Percentiles rank a stretch among this genome's conserved stretches.
Evolutionary conservation across 306 rosid species (phyloP).

Genomic region (Acacia confusa): DNA sequence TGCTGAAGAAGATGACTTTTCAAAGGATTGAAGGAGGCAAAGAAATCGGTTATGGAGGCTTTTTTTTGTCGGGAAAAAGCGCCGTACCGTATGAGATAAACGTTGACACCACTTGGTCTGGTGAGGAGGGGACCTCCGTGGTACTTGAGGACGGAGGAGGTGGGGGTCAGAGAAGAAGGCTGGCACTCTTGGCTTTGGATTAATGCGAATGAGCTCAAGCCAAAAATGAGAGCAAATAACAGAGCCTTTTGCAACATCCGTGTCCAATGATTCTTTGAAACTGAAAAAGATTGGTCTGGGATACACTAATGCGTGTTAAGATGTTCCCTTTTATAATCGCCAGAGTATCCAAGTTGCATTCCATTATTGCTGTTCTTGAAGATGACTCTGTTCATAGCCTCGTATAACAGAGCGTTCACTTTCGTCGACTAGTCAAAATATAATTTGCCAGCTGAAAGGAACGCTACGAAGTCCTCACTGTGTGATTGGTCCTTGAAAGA

Average conservation of each 20-base stretch:
- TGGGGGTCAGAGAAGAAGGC: slow-evolving; percentile 6
- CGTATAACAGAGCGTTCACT: background rate
- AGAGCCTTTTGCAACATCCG: background rate
- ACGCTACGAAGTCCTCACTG: background rate
- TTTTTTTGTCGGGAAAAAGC: slow-evolving; percentile 14
- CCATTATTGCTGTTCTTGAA: slow-evolving; percentile 10
- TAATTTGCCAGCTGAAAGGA: background rate
- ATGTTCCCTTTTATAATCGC: slow-evolving; percentile 19
- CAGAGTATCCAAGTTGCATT: background rate
- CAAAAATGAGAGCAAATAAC: slow-evolving; percentile 26
- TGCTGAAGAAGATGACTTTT: background rate
- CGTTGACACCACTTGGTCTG: slow-evolving; percentile 16
- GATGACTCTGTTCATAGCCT: background rate
- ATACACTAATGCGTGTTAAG: background rate
- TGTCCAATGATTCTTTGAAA: background rate
- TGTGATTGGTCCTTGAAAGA: background rate
- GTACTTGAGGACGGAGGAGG: slow-evolving; percentile 21
- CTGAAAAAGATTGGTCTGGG: background rate
- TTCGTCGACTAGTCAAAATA: slow-evolving; percentile 4
- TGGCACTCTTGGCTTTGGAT: slow-evolving; percentile 11
- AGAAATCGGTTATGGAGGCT: slow-evolving; percentile 30
- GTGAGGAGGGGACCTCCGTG: slow-evolving; percentile 44
- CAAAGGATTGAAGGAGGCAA: slow-evolving; percentile 26
- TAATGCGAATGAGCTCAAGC: slow-evolving; percentile 18
- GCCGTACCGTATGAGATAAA: slow-evolving; percentile 39